Conservation (phyloP, 164 flowering plant genomes). For the Macadamia integrifolia region DNA sequence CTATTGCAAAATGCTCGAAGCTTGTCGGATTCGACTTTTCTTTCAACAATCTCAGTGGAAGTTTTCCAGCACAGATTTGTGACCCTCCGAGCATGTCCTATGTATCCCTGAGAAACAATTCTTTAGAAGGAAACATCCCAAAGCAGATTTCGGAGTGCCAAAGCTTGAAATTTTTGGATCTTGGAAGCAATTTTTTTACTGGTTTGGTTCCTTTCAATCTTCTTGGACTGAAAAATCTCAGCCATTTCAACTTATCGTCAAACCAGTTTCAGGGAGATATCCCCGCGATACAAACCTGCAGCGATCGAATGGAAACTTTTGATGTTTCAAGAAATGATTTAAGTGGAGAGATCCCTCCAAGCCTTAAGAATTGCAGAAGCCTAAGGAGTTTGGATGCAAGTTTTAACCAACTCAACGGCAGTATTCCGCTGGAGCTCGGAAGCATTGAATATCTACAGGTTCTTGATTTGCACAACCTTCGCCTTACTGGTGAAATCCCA, state of each 20-base stretch:
- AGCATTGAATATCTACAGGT: constrained; percentile 62
- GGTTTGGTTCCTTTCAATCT: constrained; percentile 63
- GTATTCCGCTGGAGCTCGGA: constrained; percentile 59
- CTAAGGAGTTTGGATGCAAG: constrained; percentile 61
- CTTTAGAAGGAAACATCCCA: constrained; percentile 44
- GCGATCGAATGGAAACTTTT: constrained; percentile 41
- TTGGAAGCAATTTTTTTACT: constrained; percentile 62
- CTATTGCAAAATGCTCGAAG: constrained; percentile 53
- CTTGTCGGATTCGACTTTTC: constrained; percentile 79
- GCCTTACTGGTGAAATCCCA: constrained; percentile 66
- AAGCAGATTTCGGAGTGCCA: constrained; percentile 42
- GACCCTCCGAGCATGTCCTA: constrained; percentile 36
- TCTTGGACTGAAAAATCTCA: constrained; percentile 44
- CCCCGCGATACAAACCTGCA: constrained; percentile 39
- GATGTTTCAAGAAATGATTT: constrained; percentile 68
- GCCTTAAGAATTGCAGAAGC: constrained; percentile 51
- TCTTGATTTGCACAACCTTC: constrained; percentile 73
- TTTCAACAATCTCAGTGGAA: constrained; percentile 62
- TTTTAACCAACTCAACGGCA: constrained; percentile 58
- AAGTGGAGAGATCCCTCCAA: constrained; percentile 52
- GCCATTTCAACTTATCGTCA: constrained; percentile 62
- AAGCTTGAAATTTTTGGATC: constrained; percentile 68
- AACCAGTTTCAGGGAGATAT: constrained; percentile 64
- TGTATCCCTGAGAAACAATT: constrained; percentile 69
- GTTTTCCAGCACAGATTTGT: constrained; percentile 55